Evolutionary conservation across 2,329 filamentous ascomycete genomes (phyloP), one percentile per base, ranked within the genome.

Genomic region (Aspergillus fructus): DNA sequence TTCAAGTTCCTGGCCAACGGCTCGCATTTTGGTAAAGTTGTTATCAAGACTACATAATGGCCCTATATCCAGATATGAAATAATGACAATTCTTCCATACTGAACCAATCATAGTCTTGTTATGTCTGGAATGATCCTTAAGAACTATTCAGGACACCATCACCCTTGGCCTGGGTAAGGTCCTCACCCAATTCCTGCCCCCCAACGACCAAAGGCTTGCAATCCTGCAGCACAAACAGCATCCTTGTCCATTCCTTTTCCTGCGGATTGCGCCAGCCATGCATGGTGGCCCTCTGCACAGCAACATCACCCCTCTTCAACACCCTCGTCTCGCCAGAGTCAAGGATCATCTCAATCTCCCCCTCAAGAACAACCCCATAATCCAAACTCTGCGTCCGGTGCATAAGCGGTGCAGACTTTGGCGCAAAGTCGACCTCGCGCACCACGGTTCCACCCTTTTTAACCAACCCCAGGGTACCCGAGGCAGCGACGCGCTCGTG

Each of bases 361-460:
- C 83, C 83, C 62, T 85, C 82, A 6, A 85, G 63, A 3, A 85
- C 76, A 53, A 84, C 74, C 3, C 81, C 83, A 60, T 81, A 85
- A 63, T 85, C 83, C 3, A 85, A 69, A 40, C 76, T 81, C 62
- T 81, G 75, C 0, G 82, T 84, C 12, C 82, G 77, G 61, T 85
- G 83, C 75, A 83, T 81, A 17, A 78, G 67, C 19, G 73, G 74
- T 19, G 68, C 65, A 40, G 75, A 74, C 3, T 68, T 71, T 0
- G 81, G 81, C 0, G 71, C 71, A 61, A 83, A 80, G 64, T 83
- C 80, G 21, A 82, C 79, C 54, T 78, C 72, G 2, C 79, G 75
- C 27, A 75, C 76, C 0, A 81, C 76, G 0, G 73, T 78, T 40
- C 79, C 79, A 4, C 67, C 63, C 5, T 68, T 65, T 15, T 71